Base-by-base conservation (phyloP, 345 rosid species). In the Clarkia xantiana region DNA sequence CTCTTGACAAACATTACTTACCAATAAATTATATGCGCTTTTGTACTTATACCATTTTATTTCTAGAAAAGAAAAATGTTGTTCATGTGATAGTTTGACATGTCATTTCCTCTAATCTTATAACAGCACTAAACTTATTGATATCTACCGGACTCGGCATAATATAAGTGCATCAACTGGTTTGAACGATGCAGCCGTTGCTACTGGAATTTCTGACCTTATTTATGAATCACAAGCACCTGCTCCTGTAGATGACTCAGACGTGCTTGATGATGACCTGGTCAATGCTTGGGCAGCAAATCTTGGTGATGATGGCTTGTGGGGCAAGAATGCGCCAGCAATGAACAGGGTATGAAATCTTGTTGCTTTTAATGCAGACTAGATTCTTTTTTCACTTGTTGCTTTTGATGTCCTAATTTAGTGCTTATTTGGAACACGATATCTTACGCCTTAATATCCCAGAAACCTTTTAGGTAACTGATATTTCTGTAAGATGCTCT, bases 231-330 rank as follows among this genome's bases (percentile, higher is more conserved):
- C 66, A 22, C 23, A 88, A 49, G 77, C 74, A 66, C 83, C 85
- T 18, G 81, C 82, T 19, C 73, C 77, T 52, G 68, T 76, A 50
- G 65, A 67, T 45, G 85, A 82, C 64, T 62, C 93, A 57, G 87
- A 84, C 62, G 63, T 76, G 15, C 78, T 91, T 47, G 96, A 91
- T 61, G 94, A 91, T 77, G 99, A 91, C 73, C 78, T 91, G 22
- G 99, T 91, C 55, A 91, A 91, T 71, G 99, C 95, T 42, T 91
- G 99, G 99, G 96, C 96, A 44, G 87, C 93, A 62, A 91, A 79
- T 70, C 96, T 91, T 52, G 98, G 90, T 43, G 96, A 91, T 68
- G 96, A 82, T 57, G 96, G 81, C 65, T 74, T 86, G 64, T 60
- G 75, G 68, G 89, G 80, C 42, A 86, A 68, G 54, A 86, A 76